Conservation (phyloP, 805 yeast genomes). For the Kazachstania viticola region DNA sequence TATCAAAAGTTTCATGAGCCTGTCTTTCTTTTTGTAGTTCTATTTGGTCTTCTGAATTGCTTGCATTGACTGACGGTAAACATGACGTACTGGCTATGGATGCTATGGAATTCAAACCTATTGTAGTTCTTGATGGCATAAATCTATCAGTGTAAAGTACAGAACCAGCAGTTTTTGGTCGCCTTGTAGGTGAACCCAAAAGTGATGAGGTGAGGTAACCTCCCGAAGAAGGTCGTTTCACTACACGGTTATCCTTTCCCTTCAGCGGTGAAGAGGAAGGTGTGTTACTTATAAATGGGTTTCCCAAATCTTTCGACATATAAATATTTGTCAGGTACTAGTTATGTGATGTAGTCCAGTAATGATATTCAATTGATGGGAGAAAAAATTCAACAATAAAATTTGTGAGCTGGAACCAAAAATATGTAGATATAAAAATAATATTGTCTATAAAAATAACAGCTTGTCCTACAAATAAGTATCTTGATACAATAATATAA, state of each 20-base stretch:
- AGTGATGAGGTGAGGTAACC: constrained; percentile 9
- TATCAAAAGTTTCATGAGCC: constrained; percentile 78
- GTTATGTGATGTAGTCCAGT: no score
- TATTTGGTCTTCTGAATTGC: constrained; percentile 38
- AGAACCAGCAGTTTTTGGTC: constrained; percentile 23
- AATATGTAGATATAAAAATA: no score
- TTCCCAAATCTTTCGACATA: no score
- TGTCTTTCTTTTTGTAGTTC: constrained; percentile 64
- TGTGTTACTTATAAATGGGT: constrained; percentile 26
- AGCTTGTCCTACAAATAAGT: no score
- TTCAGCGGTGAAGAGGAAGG: constrained; percentile 25
- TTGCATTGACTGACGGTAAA: constrained; percentile 16
- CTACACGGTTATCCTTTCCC: constrained; percentile 4
- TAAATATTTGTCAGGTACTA: no score
- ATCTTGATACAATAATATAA: no score
- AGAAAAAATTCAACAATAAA: no score
- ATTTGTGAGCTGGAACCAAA: no score
- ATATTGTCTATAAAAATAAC: no score
- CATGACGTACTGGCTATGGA: constrained; percentile 22
- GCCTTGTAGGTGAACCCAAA: constrained; percentile 21
- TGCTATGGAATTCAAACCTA: constrained; percentile 80
- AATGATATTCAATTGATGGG: no score
- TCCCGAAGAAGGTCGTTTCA: constrained; percentile 5
- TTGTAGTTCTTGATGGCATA: constrained; percentile 79
- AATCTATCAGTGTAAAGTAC: constrained; percentile 66